Evolutionary conservation across 2,329 filamentous ascomycete species (phyloP), one percentile per base, ranked within the genome.

Genomic region (Phoma sp.): DNA sequence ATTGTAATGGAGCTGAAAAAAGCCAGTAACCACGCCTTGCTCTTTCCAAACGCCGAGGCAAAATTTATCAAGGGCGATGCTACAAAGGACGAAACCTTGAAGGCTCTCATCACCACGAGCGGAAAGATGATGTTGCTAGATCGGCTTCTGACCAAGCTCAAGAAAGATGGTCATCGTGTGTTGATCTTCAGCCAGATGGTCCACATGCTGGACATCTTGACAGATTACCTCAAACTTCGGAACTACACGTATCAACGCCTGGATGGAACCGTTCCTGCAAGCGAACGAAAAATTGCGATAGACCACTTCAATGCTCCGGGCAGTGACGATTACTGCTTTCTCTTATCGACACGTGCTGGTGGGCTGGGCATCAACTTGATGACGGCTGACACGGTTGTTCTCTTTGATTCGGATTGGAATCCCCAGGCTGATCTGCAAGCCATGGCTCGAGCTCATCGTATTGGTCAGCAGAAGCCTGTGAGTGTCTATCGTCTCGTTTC

Each of bases 1-100:
- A 95, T 99, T 74, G 97, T 99, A 86, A 99, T 99, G 95, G 95
- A 99, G 76, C 77, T 99, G 69, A 99, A 99, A 81, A 99, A 99
- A 77, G 92, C 95, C 73, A 98, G 94, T 78, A 99, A 99, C 70
- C 95, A 99, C 72, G 94, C 95, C 1, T 96, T 97, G 78, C 96
- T 99, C 88, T 98, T 99, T 67, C 89, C 91, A 2, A 93, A 92
- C 60, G 94, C 92, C 2, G 95, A 99, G 73, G 91, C 96, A 54
- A 91, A 90, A 64, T 91, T 98, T 12, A 78, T 98, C 45, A 88
- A 86, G 56, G 92, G 91, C 13, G 92, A 89, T 68, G 84, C 85
- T 48, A 88, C 90, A 19, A 89, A 93, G 27, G 94, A 98, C 70
- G 95, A 98, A 72, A 87, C 92, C 60, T 85, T 99, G 66, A 95